Percentiles rank a stretch among this genome's conserved stretches.
These are phyloP conservation scores for Amoebophrya sp. DNA, from an alignment of 169 alveolate genomes.

Conservation along the genomic window DNA sequence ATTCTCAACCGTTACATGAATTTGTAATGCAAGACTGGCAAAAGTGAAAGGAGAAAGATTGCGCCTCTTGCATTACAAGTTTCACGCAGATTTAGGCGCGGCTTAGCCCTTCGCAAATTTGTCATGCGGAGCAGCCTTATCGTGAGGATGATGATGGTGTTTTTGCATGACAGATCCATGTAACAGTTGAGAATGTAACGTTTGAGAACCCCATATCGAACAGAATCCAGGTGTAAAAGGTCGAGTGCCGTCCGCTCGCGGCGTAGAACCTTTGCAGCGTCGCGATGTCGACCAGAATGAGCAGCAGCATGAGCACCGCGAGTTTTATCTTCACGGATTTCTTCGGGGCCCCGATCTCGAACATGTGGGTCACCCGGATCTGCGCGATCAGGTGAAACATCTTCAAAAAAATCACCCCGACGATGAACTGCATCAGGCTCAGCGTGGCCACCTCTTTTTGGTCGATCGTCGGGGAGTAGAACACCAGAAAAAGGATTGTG, in stretches of 20 bases:
- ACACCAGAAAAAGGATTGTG: constrained; percentile 64
- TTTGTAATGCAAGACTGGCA: no score
- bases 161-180: no score
- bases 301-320: constrained; percentile 53
- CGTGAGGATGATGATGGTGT: no score
- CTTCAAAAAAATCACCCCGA: constrained; percentile 61
- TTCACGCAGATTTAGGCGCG: no score
- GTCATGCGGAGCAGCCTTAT: no score
- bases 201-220: constrained; percentile 56
- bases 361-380: constrained; percentile 52
- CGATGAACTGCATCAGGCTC: constrained; percentile 58
- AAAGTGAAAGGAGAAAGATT: no score
- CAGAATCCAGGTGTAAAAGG: constrained; percentile 72
- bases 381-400: constrained; percentile 64
- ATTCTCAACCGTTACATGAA: no score
- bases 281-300: constrained; percentile 53
- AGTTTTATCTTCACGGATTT: neutral
- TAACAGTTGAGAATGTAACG: no score
- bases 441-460: constrained; percentile 64
- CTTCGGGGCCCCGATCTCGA: neutral
- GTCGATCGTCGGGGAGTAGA: constrained; percentile 68
- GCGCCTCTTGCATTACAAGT: no score
- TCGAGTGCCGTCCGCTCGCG: constrained; percentile 54
- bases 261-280: constrained; percentile 54
- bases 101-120: no score